Evolutionary conservation across 1,139 yeast species (phyloP).

Genomic region (Yamadazyma buinensis): DNA sequence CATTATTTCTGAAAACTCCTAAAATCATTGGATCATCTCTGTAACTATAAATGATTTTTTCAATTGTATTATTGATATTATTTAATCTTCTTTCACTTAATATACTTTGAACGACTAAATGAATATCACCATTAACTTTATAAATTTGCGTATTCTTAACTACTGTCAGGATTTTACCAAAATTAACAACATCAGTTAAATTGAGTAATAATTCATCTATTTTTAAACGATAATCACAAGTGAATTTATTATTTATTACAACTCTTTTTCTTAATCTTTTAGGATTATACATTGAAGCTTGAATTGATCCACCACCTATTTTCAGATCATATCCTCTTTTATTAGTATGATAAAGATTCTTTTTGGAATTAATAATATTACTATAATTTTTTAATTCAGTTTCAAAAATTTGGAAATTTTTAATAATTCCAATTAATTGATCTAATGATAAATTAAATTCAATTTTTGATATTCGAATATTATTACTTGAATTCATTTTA

Average conservation of each 20-base stretch:
- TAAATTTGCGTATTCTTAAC: constrained; percentile 26
- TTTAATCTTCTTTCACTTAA: constrained; percentile 16
- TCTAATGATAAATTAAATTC: constrained; percentile 12
- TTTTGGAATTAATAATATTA: neutral
- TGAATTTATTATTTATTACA: constrained; percentile 3
- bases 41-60: constrained; percentile 10
- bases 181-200: constrained; percentile 18
- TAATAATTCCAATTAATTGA: constrained; percentile 6
- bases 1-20: constrained; percentile 5
- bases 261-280: constrained; percentile 10
- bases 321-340: neutral
- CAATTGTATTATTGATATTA: constrained; percentile 5
- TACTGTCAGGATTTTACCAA: constrained; percentile 42
- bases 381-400: neutral
- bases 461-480: constrained; percentile 19
- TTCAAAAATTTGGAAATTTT: neutral
- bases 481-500: constrained; percentile 16
- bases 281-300: constrained; percentile 8
- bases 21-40: constrained; percentile 9
- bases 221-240: constrained; percentile 18
- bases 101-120: constrained; percentile 26
- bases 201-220: constrained; percentile 22
- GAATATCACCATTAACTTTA: constrained; percentile 27
- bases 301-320: neutral
- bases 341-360: neutral